Base-by-base conservation (phyloP, 1,139 yeast genomes). In the Nadsonia commutata region DNA sequence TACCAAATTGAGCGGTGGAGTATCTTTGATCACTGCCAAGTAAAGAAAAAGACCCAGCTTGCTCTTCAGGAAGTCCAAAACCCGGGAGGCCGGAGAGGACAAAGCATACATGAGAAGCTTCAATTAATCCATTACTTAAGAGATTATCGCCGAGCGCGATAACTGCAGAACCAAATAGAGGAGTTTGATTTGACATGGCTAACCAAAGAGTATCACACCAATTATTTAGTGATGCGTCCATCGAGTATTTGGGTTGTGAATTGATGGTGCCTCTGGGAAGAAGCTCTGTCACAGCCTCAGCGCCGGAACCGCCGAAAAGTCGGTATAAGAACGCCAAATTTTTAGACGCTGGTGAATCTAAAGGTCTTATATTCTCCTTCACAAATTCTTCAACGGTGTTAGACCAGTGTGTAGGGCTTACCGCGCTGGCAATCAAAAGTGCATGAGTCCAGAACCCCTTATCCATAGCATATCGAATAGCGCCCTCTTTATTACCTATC, bases 381-480 rank as follows among this genome's bases (percentile, higher is more conserved):
- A 74, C 61, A 57, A 73, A 78, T 38, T 65, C 63, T 17, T 68
- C 65, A 1, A 80, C 80, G 11, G 80, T 71, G 27, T 68, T 66
- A 6, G 75, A 64, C 72, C 85, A 80, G 41, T 69, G 67, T 3
- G 74, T 78, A 16, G 73, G 71, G 1, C 93, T 80, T 31, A 76
- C 63, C 16, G 83, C 62, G 47, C 80, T 72, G 1, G 94, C 79
- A 45, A 88, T 65, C 37, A 85, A 61, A 45, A 88, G 59, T 0
- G 95, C 82, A 57, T 86, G 68, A 0, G 94, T 76, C 82, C 86
- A 86, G 49, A 84, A 83, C 13, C 77, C 74, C 46, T 74, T 72
- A 2, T 72, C 68, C 27, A 85, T 59, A 1, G 93, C 76, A 46
- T 68, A 65, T 22, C 72, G 68, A 44, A 86, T 62, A 0, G 95